Percentiles rank a stretch among this genome's conserved stretches.
These are phyloP conservation scores for Penicillium italicum DNA, from an alignment of 2,329 filamentous ascomycete genomes.

Conservation along the genomic window DNA sequence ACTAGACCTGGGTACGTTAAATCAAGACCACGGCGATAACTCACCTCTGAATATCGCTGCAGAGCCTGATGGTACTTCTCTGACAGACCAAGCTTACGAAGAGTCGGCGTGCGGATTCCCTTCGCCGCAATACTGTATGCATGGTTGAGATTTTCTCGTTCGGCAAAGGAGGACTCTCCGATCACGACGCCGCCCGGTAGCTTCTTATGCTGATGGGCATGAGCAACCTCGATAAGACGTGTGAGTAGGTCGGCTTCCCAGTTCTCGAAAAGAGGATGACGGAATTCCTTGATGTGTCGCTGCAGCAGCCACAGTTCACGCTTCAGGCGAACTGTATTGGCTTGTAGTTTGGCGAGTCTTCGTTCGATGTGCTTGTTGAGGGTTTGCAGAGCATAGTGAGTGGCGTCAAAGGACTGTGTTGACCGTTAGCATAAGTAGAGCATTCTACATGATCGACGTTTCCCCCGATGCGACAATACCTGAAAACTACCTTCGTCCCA, in stretches of 20 bases:
- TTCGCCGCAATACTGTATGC: slow-evolving; percentile 29
- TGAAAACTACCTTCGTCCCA: slow-evolving; percentile 3
- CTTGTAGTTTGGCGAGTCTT: slow-evolving; percentile 23
- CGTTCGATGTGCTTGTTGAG: slow-evolving; percentile 28
- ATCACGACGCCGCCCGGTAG: slow-evolving; percentile 22
- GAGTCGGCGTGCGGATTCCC: slow-evolving; percentile 21
- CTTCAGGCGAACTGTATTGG: slow-evolving; percentile 20
- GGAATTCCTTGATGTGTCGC: slow-evolving; percentile 24
- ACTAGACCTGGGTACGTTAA: not conserved
- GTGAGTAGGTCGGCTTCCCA: slow-evolving; percentile 39
- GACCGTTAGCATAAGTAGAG: not conserved
- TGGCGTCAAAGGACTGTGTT: slow-evolving; percentile 18
- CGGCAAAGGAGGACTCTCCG: slow-evolving; percentile 12
- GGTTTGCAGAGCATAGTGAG: slow-evolving; percentile 21
- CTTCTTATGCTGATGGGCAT: slow-evolving; percentile 23
- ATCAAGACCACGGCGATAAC: slow-evolving; percentile 1
- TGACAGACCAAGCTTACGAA: slow-evolving; percentile 27
- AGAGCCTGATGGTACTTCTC: slow-evolving; percentile 26
- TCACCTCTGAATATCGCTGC: slow-evolving; percentile 30
- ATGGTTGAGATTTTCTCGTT: slow-evolving; percentile 19
- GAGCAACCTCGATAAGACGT: slow-evolving; percentile 33
- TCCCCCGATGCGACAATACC: not conserved
- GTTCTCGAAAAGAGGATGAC: slow-evolving; percentile 28
- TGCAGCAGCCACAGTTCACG: slow-evolving; percentile 27
- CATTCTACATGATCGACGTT: not conserved